A percentile compares a stretch with the other conserved stretches of the same genome.
phyloP scores from a whole-genome alignment of 495 filamentous ascomycete genomes.

The Geopyxis carbonaria region DNA sequence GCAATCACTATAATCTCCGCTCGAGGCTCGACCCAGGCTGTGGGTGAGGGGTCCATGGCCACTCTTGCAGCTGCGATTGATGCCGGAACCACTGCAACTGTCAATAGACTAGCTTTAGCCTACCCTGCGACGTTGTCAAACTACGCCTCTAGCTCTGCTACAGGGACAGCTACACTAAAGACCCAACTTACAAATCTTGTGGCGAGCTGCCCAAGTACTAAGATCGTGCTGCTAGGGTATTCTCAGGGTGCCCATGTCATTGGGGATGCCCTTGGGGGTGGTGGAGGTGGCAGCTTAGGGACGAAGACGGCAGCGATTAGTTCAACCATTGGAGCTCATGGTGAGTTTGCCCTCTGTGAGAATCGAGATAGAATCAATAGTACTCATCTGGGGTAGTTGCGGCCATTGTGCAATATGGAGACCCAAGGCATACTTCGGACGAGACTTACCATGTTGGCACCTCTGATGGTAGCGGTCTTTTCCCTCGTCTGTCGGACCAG shows the following conservation, averaged over 20 bases:
- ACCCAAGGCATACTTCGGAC: too few relatives aligned
- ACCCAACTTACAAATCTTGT: constrained; percentile 9
- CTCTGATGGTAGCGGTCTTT: too few relatives aligned
- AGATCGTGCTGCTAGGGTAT: constrained; percentile 13
- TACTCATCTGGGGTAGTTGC: too few relatives aligned
- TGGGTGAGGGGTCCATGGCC: constrained; percentile 10
- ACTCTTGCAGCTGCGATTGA: neutral
- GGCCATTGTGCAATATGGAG: too few relatives aligned
- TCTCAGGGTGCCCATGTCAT: constrained; percentile 15
- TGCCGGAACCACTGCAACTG: neutral
- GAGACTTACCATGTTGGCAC: too few relatives aligned
- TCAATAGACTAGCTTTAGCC: constrained; percentile 4
- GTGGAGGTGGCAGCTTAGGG: constrained; percentile 8
- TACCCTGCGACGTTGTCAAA: constrained; percentile 10
- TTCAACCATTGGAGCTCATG: neutral
- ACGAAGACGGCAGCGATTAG: constrained; percentile 7
- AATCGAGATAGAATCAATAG: too few relatives aligned
- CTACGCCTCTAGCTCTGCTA: constrained; percentile 9
- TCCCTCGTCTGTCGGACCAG: too few relatives aligned
- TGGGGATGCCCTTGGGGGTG: constrained; percentile 11
- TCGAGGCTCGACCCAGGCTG: constrained; percentile 11
- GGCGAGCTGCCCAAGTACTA: constrained; percentile 7
- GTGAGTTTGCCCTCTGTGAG: constrained; percentile 4
- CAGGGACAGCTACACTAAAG: constrained; percentile 10
- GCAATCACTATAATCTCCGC: constrained; percentile 12